Conservation (phyloP, 2,329 filamentous ascomycete species). For the Pseudogymnoascus sp. region DNA sequence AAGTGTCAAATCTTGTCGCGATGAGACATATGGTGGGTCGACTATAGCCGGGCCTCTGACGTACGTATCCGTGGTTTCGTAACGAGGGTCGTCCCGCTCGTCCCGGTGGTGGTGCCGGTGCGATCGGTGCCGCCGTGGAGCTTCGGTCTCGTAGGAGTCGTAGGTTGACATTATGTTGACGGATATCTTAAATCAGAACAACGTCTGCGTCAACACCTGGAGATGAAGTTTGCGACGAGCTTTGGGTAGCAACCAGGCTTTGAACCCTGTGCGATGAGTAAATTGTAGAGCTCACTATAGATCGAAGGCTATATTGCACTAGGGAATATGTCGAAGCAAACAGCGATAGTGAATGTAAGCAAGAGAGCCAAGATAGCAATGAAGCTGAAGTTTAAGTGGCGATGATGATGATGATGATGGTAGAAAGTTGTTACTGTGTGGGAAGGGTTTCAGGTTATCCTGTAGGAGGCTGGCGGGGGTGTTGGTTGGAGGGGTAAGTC, state of each 20-base stretch:
- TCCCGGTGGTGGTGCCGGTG: constrained; percentile 20
- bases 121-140: constrained; percentile 21
- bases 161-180: constrained; percentile 20
- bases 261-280: not conserved
- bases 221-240: not conserved
- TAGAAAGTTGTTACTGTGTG: not conserved
- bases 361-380: not conserved
- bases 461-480: not conserved
- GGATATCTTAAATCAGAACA: not conserved
- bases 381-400: not conserved
- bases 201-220: not conserved
- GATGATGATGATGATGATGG: not conserved
- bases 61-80: constrained; percentile 36
- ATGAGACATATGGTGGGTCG: constrained; percentile 22
- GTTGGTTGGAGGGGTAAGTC: constrained; percentile 2
- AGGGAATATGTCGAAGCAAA: not conserved
- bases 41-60: constrained; percentile 20
- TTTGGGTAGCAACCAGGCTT: not conserved
- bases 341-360: not conserved
- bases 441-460: constrained; percentile 3
- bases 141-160: constrained; percentile 25
- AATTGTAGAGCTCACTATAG: constrained; percentile 3
- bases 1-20: constrained; percentile 48
- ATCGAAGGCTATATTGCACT: not conserved
- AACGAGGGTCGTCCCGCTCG: constrained; percentile 44